These are phyloP conservation scores for Rosa rugosa DNA, from an alignment of 306 rosid genomes.

Conservation along the genomic window DNA sequence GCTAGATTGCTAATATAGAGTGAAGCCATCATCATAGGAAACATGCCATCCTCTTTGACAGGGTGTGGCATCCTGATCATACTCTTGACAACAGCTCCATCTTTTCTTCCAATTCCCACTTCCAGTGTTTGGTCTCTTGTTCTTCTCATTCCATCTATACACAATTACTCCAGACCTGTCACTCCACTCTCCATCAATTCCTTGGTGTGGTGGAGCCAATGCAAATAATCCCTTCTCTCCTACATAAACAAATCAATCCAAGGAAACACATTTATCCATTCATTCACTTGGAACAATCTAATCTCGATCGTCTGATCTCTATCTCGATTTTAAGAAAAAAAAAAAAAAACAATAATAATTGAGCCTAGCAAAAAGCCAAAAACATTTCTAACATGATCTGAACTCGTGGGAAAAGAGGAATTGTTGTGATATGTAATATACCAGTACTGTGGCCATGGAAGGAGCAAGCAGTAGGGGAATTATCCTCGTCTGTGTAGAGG, in stretches of 20 bases:
- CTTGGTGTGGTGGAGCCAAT: constrained; percentile 78
- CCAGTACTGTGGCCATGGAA: constrained; percentile 89
- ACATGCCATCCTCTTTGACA: constrained; percentile 67
- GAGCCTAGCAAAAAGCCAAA: neutral
- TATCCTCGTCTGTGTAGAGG: constrained; percentile 52
- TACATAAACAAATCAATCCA: constrained; percentile 6
- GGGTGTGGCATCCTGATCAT: constrained; percentile 57
- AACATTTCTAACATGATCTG: neutral
- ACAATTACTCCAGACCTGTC: constrained; percentile 72
- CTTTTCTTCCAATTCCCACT: constrained; percentile 64
- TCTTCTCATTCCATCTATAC: constrained; percentile 72
- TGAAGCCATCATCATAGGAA: constrained; percentile 76
- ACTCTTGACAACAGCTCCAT: constrained; percentile 85
- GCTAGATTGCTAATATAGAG: constrained; percentile 28
- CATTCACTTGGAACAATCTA: neutral
- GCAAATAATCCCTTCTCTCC: constrained; percentile 72
- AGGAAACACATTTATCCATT: neutral
- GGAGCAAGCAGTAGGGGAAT: constrained; percentile 67
- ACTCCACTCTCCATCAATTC: constrained; percentile 85
- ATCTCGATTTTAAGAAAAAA: too few relatives aligned
- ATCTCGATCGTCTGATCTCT: neutral
- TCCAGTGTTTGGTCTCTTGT: constrained; percentile 68
- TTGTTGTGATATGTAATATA: constrained; percentile 9
- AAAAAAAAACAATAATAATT: too few relatives aligned
- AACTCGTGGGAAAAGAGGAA: neutral